These are phyloP conservation scores for Gorgonomyces haynaldii DNA, from an alignment of 192 early-diverging fungal genomes.

Conservation along the genomic window DNA sequence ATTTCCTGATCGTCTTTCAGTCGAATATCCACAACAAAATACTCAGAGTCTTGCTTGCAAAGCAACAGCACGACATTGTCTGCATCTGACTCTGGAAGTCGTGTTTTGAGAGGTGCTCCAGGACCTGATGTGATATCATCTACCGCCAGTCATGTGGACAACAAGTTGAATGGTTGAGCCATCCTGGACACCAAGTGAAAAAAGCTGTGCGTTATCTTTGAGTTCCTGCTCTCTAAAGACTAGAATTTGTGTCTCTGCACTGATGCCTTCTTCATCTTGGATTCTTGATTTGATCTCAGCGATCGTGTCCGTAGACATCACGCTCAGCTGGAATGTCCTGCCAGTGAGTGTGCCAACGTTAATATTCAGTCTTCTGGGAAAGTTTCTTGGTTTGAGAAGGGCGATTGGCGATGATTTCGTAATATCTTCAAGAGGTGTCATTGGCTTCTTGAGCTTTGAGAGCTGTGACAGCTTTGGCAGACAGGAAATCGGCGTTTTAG, in stretches of 20 bases:
- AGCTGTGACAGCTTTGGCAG: too few relatives aligned
- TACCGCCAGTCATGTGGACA: slow-evolving; percentile 40
- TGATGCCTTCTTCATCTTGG: slow-evolving; percentile 26
- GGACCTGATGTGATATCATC: slow-evolving; percentile 20
- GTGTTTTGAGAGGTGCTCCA: slow-evolving; percentile 32
- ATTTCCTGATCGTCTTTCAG: slow-evolving; percentile 19
- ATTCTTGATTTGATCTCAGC: slow-evolving; percentile 33
- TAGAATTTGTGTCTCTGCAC: slow-evolving; percentile 27
- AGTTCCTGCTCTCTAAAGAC: slow-evolving; percentile 33
- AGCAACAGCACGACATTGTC: slow-evolving; percentile 38
- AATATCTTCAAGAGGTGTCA: too few relatives aligned
- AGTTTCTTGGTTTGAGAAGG: not conserved
- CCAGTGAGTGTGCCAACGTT: slow-evolving; percentile 35
- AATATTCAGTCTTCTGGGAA: slow-evolving; percentile 11
- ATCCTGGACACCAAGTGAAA: slow-evolving; percentile 19
- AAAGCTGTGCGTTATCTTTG: slow-evolving; percentile 16
- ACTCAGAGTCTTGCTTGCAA: slow-evolving; percentile 44
- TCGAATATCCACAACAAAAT: slow-evolving; percentile 45
- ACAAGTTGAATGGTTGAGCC: slow-evolving; percentile 33
- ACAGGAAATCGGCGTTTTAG: too few relatives aligned
- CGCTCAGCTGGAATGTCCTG: slow-evolving; percentile 18
- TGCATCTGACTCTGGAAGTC: slow-evolving; percentile 20
- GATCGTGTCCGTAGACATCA: slow-evolving; percentile 21
- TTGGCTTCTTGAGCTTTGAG: too few relatives aligned
- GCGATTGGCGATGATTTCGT: not conserved